A percentile compares a stretch with the other conserved stretches of the same genome.
Evolutionary conservation across 208 protist genomes (phyloP).

Genomic region (Leishmania tropica): DNA sequence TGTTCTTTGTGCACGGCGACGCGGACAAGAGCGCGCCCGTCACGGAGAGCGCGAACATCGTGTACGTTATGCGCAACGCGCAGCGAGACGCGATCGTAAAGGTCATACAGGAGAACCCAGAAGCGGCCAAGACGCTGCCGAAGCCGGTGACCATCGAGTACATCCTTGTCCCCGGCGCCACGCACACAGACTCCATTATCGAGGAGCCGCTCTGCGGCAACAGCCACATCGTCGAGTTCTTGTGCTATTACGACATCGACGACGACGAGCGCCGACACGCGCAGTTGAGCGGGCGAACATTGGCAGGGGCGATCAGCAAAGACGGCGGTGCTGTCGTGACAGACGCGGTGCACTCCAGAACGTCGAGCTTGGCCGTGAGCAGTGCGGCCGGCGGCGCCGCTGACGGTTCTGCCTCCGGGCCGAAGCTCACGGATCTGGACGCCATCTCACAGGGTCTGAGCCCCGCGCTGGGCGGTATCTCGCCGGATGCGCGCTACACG

Average conservation of each 20-base stretch:
- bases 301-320: background rate
- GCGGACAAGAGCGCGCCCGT: slow-evolving; percentile 75
- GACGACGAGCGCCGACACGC: slow-evolving; percentile 33
- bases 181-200: slow-evolving; percentile 84
- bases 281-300: slow-evolving; percentile 20
- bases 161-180: slow-evolving; percentile 68
- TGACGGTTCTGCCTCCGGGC: slow-evolving; percentile 6
- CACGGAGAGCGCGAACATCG: slow-evolving; percentile 78
- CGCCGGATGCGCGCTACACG: slow-evolving; percentile 8
- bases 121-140: slow-evolving; percentile 25
- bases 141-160: slow-evolving; percentile 65
- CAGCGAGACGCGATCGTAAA: slow-evolving; percentile 54
- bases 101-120: slow-evolving; percentile 20
- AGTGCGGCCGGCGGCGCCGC: background rate
- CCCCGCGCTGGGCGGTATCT: slow-evolving; percentile 9
- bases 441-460: slow-evolving; percentile 10
- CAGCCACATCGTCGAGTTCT: slow-evolving; percentile 76
- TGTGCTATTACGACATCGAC: slow-evolving; percentile 58
- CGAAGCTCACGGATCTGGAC: slow-evolving; percentile 21
- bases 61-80: slow-evolving; percentile 64
- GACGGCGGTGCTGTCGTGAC: background rate
- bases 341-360: slow-evolving; percentile 12
- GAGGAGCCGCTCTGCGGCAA: slow-evolving; percentile 72
- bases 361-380: slow-evolving; percentile 14
- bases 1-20: slow-evolving; percentile 88